These are phyloP conservation scores for Erodium maritimum DNA, from an alignment of 345 rosid genomes.

Conservation along the genomic window DNA sequence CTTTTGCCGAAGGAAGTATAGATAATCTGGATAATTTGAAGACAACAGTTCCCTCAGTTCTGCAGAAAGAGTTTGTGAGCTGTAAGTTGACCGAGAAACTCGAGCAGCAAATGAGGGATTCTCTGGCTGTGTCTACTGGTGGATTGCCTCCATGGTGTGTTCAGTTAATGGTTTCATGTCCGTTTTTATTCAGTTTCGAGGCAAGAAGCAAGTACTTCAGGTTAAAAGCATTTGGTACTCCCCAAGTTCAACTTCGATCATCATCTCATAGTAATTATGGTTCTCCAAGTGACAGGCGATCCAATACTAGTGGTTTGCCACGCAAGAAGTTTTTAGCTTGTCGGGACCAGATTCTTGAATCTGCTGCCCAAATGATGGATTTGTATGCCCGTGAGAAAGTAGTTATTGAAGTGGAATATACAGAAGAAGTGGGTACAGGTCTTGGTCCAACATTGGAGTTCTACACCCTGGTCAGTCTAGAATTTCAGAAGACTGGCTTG, in stretches of 20 bases:
- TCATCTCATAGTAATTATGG: constrained; percentile 34
- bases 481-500: constrained; percentile 64
- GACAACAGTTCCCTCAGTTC: constrained; percentile 37
- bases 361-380: constrained; percentile 81
- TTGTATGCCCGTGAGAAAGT: constrained; percentile 39
- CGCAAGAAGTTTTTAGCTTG: constrained; percentile 69
- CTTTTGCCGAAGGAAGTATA: constrained; percentile 54
- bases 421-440: constrained; percentile 94
- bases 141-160: constrained; percentile 85
- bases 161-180: constrained; percentile 70
- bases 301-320: constrained; percentile 26
- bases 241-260: constrained; percentile 23
- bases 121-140: constrained; percentile 50
- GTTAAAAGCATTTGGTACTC: constrained; percentile 64
- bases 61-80: constrained; percentile 60
- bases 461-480: constrained; percentile 75
- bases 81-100: constrained; percentile 80
- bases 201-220: constrained; percentile 65
- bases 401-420: constrained; percentile 70
- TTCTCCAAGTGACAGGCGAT: constrained; percentile 38
- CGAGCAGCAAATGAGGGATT: constrained; percentile 85
- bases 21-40: constrained; percentile 51
- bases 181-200: constrained; percentile 85
- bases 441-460: constrained; percentile 97
- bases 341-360: constrained; percentile 63